These are phyloP conservation scores for Erodium trifolium DNA, from an alignment of 441 rosid species.

Conservation along the genomic window DNA sequence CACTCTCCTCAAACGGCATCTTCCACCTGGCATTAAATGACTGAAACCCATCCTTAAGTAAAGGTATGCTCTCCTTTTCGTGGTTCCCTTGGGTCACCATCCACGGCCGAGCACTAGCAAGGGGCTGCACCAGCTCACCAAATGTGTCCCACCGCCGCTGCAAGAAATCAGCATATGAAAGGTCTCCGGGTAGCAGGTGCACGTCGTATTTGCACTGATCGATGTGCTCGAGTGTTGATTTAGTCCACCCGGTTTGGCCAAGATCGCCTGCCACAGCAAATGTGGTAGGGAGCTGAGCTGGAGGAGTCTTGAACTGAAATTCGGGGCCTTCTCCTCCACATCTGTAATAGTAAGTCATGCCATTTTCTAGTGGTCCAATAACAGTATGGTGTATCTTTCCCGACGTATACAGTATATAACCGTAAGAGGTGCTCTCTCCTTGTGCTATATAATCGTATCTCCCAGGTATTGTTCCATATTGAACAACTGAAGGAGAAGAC, in stretches of 20 bases:
- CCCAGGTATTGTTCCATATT: conserved; percentile 69
- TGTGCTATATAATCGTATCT: conserved; percentile 33
- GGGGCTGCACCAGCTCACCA: conserved; percentile 81
- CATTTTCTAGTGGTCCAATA: conserved; percentile 66
- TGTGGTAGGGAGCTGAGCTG: conserved; percentile 57
- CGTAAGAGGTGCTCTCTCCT: conserved; percentile 80
- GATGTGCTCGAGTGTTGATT: conserved; percentile 80
- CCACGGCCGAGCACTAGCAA: conserved; percentile 93
- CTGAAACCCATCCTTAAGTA: conserved; percentile 56
- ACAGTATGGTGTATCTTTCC: conserved; percentile 86
- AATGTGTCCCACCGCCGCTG: conserved; percentile 88
- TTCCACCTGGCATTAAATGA: conserved; percentile 89
- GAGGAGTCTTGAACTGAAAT: conserved; percentile 81
- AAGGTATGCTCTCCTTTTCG: conserved; percentile 65
- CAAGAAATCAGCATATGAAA: conserved; percentile 81
- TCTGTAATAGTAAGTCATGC: conserved; percentile 56
- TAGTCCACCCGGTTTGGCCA: conserved; percentile 95
- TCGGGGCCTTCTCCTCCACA: conserved; percentile 82
- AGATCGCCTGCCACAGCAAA: conserved; percentile 91
- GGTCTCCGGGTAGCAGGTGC: conserved; percentile 89
- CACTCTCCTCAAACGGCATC: conserved; percentile 88
- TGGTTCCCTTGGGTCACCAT: conserved; percentile 98
- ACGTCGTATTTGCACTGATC: conserved; percentile 60
- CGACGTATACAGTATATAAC: conserved; percentile 59
- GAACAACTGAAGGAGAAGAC: conserved; percentile 53